Evolutionary conservation across 2,329 filamentous ascomycete genomes (phyloP).

Genomic region (Neoascochyta sp.): DNA sequence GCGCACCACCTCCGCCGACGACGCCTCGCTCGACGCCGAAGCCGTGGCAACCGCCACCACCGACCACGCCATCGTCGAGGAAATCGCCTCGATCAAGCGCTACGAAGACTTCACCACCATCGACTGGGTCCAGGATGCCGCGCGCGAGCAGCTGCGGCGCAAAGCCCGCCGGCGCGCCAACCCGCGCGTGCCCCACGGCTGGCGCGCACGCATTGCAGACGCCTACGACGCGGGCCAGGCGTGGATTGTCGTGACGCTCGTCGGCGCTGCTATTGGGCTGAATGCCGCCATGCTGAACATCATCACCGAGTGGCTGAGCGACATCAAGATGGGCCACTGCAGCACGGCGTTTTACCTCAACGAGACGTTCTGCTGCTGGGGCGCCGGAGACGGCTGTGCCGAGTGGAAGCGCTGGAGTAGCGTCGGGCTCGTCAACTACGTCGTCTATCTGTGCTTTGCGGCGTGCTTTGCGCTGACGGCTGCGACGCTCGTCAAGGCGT

Average conservation of each 20-base stretch:
- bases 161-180: constrained; percentile 67
- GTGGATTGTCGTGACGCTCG: constrained; percentile 95
- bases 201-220: constrained; percentile 76
- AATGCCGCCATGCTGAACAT: constrained; percentile 95
- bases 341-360: constrained; percentile 95
- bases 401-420: constrained; percentile 90
- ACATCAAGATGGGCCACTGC: constrained; percentile 95
- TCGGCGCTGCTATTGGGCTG: constrained; percentile 85
- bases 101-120: constrained; percentile 99
- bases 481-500: constrained; percentile 80
- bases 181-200: constrained; percentile 60
- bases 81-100: constrained; percentile 95
- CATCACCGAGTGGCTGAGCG: constrained; percentile 91
- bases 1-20: constrained; percentile 64
- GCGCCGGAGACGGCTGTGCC: constrained; percentile 80
- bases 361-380: constrained; percentile 97
- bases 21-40: constrained; percentile 57
- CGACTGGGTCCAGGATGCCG: constrained; percentile 98
- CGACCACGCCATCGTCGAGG: constrained; percentile 77
- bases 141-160: constrained; percentile 79
- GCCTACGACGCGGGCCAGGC: constrained; percentile 95
- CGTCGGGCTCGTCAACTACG: constrained; percentile 74
- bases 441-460: constrained; percentile 83
- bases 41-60: constrained; percentile 49
- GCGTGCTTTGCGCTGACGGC: constrained; percentile 78